These are phyloP conservation scores for Glarea lozoyensis DNA, from an alignment of 495 filamentous ascomycete genomes.

Conservation along the genomic window DNA sequence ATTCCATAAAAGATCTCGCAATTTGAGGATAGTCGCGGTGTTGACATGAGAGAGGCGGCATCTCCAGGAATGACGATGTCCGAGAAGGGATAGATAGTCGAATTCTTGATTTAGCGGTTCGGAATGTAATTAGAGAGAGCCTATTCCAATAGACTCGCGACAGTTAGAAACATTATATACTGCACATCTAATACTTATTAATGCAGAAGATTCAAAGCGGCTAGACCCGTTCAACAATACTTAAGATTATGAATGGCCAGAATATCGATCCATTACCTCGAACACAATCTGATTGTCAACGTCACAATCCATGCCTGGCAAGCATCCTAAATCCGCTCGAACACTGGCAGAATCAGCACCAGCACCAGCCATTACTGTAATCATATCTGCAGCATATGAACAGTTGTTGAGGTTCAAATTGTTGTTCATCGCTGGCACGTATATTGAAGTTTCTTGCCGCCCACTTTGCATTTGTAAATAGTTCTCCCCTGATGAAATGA, in stretches of 20 bases:
- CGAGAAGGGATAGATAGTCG: not conserved
- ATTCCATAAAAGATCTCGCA: too few relatives aligned
- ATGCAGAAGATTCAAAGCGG: too few relatives aligned
- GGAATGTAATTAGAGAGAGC: too few relatives aligned
- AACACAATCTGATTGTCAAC: conserved; percentile 22
- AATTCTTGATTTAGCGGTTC: too few relatives aligned
- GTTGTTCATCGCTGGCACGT: conserved; percentile 8
- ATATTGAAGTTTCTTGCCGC: conserved; percentile 8
- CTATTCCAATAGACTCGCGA: too few relatives aligned
- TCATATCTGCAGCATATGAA: conserved; percentile 20
- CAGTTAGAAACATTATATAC: too few relatives aligned
- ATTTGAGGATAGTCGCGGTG: not conserved
- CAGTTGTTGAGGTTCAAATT: conserved; percentile 16
- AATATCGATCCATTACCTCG: conserved; percentile 21
- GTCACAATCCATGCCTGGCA: conserved; percentile 19
- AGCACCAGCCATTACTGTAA: conserved; percentile 21
- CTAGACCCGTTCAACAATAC: too few relatives aligned
- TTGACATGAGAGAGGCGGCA: not conserved
- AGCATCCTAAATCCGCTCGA: conserved; percentile 18
- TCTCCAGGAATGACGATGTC: not conserved
- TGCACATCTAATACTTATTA: too few relatives aligned
- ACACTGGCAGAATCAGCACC: conserved; percentile 13
- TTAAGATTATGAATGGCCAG: too few relatives aligned
- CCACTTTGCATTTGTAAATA: conserved; percentile 7
- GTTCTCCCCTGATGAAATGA: conserved; percentile 3